Conservation (phyloP, 345 rosid genomes). For the Hevea brasiliensis region DNA sequence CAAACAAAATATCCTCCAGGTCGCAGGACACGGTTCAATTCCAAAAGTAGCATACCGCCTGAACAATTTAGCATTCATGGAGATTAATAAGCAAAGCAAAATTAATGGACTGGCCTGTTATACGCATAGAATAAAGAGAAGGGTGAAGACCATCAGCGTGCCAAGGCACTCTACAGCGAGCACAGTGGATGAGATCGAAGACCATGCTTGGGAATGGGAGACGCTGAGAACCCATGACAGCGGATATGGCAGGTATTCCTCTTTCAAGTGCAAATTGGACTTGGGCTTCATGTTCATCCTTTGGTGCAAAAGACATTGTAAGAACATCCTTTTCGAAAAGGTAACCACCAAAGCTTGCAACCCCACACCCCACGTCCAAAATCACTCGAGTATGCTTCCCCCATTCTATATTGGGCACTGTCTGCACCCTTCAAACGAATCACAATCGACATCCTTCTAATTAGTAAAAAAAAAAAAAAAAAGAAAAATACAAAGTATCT, state of each 20-base stretch:
- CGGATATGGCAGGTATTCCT: constrained; percentile 93
- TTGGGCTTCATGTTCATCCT: constrained; percentile 96
- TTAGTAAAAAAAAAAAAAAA: too few relatives aligned
- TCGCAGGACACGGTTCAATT: constrained; percentile 77
- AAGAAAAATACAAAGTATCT: too few relatives aligned
- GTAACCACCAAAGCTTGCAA: constrained; percentile 89
- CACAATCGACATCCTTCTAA: too few relatives aligned
- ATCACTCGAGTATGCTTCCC: constrained; percentile 74
- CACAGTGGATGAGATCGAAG: constrained; percentile 85
- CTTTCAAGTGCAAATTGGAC: constrained; percentile 96
- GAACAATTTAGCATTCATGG: too few relatives aligned
- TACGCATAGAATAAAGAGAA: background rate
- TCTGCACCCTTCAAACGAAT: constrained; percentile 33
- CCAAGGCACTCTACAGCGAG: constrained; percentile 98
- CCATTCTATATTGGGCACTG: constrained; percentile 73
- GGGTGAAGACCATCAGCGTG: constrained; percentile 55
- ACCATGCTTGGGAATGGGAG: constrained; percentile 87
- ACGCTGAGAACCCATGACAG: constrained; percentile 93
- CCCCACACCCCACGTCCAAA: constrained; percentile 95
- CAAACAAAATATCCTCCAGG: constrained; percentile 93
- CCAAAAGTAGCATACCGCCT: constrained; percentile 79
- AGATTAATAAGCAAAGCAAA: too few relatives aligned
- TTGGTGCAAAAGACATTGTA: constrained; percentile 94
- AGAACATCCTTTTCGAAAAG: constrained; percentile 86
- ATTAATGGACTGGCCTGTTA: too few relatives aligned